These are phyloP conservation scores for Thalia dealbata DNA, from an alignment of 176 grass and related monocot genomes.

Conservation along the genomic window DNA sequence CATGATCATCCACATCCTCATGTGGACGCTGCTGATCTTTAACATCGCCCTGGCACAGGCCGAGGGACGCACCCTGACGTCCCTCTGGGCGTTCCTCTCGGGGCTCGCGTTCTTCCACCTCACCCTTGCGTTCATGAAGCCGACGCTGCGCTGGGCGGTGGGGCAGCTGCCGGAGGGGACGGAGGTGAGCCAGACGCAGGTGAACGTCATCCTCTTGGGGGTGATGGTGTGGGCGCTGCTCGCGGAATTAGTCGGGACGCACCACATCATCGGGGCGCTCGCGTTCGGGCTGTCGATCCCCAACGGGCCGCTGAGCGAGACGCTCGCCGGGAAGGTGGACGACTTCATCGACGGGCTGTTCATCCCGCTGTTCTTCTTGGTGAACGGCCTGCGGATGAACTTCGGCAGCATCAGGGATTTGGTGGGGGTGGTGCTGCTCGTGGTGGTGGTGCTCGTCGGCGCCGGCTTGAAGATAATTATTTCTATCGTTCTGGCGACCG, in stretches of 20 bases:
- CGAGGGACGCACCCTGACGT: not conserved
- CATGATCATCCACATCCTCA: slow-evolving; percentile 57
- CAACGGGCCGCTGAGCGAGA: slow-evolving; percentile 45
- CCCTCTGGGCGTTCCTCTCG: slow-evolving; percentile 54
- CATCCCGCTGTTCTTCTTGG: slow-evolving; percentile 57
- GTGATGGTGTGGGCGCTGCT: slow-evolving; percentile 42
- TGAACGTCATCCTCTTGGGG: slow-evolving; percentile 31
- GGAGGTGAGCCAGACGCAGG: slow-evolving; percentile 34
- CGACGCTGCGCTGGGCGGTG: slow-evolving; percentile 46
- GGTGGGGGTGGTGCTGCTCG: slow-evolving; percentile 36
- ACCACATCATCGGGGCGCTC: slow-evolving; percentile 75
- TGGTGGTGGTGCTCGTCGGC: slow-evolving; percentile 37
- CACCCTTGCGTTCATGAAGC: slow-evolving; percentile 30
- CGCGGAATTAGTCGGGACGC: slow-evolving; percentile 66
- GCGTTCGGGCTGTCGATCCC: slow-evolving; percentile 68
- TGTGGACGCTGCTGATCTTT: slow-evolving; percentile 51
- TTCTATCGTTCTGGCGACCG: slow-evolving; percentile 42
- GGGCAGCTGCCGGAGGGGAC: slow-evolving; percentile 24
- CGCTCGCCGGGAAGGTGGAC: slow-evolving; percentile 54
- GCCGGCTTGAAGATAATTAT: slow-evolving; percentile 40
- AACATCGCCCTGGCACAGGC: slow-evolving; percentile 46
- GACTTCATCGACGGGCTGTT: slow-evolving; percentile 63
- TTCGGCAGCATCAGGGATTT: slow-evolving; percentile 40
- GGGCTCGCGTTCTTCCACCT: slow-evolving; percentile 40
- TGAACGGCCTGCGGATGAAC: slow-evolving; percentile 65